Conservation (phyloP, 176 grass and related monocot genomes). For the Lolium rigidum region DNA sequence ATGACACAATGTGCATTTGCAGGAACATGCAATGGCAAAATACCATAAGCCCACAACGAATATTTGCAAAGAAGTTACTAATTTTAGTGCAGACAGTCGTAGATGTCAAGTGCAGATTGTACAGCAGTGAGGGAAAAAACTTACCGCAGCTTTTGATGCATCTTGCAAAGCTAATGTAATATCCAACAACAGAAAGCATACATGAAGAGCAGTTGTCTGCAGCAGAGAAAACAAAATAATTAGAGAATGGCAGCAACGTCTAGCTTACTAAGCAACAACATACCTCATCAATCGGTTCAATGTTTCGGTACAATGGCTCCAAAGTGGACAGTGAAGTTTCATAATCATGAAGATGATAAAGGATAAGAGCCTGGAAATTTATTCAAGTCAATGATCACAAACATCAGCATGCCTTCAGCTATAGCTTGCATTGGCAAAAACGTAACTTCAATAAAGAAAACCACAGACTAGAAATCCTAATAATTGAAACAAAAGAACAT, state of each 20-base stretch:
- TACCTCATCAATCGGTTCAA: constrained; percentile 96
- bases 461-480: constrained; percentile 26
- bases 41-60: constrained; percentile 9
- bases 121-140: constrained; percentile 42
- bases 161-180: constrained; percentile 81
- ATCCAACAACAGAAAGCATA: constrained; percentile 91
- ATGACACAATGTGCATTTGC: not conserved
- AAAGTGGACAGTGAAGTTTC: constrained; percentile 66
- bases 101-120: constrained; percentile 2
- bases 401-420: constrained; percentile 31
- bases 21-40: constrained; percentile 24
- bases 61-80: not conserved
- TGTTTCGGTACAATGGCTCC: constrained; percentile 73
- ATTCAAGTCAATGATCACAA: constrained; percentile 34
- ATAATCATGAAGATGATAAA: constrained; percentile 87
- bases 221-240: constrained; percentile 38
- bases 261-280: constrained; percentile 10
- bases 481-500: constrained; percentile 53
- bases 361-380: constrained; percentile 77
- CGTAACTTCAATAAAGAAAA: constrained; percentile 12
- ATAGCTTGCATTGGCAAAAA: constrained; percentile 32
- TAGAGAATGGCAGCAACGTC: constrained; percentile 21
- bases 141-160: constrained; percentile 79
- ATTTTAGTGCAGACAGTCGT: constrained; percentile 10
- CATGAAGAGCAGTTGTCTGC: constrained; percentile 89